Evolutionary conservation across 1,284 basidiomycete genomes (phyloP).

Genomic region (Agaricales sp.): DNA sequence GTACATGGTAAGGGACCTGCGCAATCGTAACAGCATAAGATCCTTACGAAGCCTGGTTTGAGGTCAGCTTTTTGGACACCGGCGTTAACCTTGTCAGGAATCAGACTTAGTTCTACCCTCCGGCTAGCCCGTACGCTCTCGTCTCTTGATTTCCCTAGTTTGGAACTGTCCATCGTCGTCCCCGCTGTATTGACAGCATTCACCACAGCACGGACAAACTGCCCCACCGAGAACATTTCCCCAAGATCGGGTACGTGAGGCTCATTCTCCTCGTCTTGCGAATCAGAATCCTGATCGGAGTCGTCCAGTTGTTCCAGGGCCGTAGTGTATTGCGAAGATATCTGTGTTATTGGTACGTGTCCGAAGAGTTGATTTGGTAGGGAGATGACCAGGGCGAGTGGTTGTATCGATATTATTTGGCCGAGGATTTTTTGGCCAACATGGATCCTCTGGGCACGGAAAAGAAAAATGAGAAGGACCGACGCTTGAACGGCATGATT

Average conservation of each 20-base stretch:
- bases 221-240: constrained; percentile 75
- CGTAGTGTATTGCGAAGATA: constrained; percentile 77
- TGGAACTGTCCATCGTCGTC: constrained; percentile 38
- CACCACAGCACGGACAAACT: constrained; percentile 81
- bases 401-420: constrained; percentile 80
- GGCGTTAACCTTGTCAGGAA: constrained; percentile 80
- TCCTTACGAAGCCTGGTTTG: constrained; percentile 60
- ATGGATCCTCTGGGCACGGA: constrained; percentile 52
- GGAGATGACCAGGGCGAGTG: constrained; percentile 86
- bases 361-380: constrained; percentile 92
- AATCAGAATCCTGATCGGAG: constrained; percentile 35
- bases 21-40: constrained; percentile 6
- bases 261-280: constrained; percentile 35
- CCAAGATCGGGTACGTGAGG: constrained; percentile 53
- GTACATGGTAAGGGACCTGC: constrained; percentile 10
- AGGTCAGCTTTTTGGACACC: constrained; percentile 78
- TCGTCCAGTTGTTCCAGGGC: constrained; percentile 56
- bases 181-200: constrained; percentile 53
- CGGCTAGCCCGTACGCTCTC: constrained; percentile 58
- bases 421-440: constrained; percentile 84
- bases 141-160: constrained; percentile 51
- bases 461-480: constrained; percentile 5
- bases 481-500: too few relatives aligned
- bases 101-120: constrained; percentile 81
- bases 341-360: constrained; percentile 92